Conservation (phyloP, 345 rosid species). For the Noccaea caerulescens region DNA sequence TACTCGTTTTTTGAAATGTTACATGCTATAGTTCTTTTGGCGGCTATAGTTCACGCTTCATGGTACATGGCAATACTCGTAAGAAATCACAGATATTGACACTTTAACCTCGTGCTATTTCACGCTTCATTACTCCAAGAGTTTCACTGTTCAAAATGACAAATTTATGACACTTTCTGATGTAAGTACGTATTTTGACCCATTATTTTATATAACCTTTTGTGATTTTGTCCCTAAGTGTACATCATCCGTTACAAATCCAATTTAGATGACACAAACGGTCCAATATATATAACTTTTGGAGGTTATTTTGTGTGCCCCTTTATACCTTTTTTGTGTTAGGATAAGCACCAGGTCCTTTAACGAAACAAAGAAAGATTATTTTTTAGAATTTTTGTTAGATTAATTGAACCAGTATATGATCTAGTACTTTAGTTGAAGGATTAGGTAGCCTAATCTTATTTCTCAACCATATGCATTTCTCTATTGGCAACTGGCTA, state of each 20-base stretch:
- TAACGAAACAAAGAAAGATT: slow-evolving; percentile 9
- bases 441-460: slow-evolving; percentile 46
- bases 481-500: slow-evolving; percentile 4
- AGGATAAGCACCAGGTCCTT: slow-evolving; percentile 41
- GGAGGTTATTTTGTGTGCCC: slow-evolving; percentile 28
- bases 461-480: slow-evolving; percentile 18
- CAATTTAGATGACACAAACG: slow-evolving; percentile 42
- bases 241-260: slow-evolving; percentile 34
- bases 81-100: slow-evolving; percentile 24
- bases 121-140: not conserved
- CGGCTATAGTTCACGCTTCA: slow-evolving; percentile 6
- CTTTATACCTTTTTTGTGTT: slow-evolving; percentile 24
- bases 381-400: not conserved
- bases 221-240: slow-evolving; percentile 20
- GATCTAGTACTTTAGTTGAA: slow-evolving; percentile 20
- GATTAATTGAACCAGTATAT: slow-evolving; percentile 8
- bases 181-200: not conserved
- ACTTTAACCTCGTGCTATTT: not conserved
- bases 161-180: slow-evolving; percentile 28
- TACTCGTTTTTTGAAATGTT: not conserved
- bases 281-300: slow-evolving; percentile 23
- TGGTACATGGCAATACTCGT: slow-evolving; percentile 20
- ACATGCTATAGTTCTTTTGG: too few relatives aligned
- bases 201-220: slow-evolving; percentile 7
- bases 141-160: slow-evolving; percentile 13